phyloP scores from a whole-genome alignment of 306 rosid genomes.

The Carpinus viminea region DNA sequence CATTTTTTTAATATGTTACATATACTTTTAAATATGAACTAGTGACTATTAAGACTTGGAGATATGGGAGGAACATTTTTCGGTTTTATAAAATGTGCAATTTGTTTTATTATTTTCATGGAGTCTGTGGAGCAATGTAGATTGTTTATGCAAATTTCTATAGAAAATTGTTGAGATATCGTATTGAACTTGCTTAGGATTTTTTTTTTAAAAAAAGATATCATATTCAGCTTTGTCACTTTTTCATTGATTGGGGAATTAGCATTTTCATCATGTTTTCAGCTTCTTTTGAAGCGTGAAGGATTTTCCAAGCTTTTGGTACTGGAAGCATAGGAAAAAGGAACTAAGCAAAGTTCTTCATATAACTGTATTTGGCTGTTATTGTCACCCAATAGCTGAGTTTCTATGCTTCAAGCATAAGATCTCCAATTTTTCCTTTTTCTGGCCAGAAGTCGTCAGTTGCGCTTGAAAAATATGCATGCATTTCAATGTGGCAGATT shows the following conservation, averaged over 20 bases:
- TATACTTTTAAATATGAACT: neutral
- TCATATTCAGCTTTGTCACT: neutral
- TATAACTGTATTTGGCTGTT: neutral
- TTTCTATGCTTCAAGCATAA: slow-evolving; percentile 9
- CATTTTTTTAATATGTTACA: neutral
- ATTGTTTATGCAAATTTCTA: neutral
- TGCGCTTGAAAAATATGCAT: neutral
- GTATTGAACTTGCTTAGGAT: neutral
- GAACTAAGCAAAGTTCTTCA: slow-evolving; percentile 3
- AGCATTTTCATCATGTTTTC: neutral
- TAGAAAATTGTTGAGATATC: slow-evolving; percentile 2
- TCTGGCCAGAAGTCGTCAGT: neutral
- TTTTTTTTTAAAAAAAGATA: neutral
- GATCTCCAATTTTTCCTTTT: neutral
- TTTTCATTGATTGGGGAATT: neutral
- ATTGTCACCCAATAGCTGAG: slow-evolving; percentile 4
- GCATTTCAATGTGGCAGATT: neutral
- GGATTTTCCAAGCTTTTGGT: slow-evolving; percentile 14
- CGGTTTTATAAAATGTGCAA: neutral
- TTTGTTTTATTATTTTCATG: slow-evolving; percentile 2
- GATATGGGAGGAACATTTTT: neutral
- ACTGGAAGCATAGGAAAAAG: neutral
- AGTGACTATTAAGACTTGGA: neutral
- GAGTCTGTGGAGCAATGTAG: slow-evolving; percentile 6
- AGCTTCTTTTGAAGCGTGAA: neutral